Evolutionary conservation across 2,329 filamentous ascomycete genomes (phyloP), one percentile per base, ranked within the genome.

Genomic region (Fusarium protoensiforme): DNA sequence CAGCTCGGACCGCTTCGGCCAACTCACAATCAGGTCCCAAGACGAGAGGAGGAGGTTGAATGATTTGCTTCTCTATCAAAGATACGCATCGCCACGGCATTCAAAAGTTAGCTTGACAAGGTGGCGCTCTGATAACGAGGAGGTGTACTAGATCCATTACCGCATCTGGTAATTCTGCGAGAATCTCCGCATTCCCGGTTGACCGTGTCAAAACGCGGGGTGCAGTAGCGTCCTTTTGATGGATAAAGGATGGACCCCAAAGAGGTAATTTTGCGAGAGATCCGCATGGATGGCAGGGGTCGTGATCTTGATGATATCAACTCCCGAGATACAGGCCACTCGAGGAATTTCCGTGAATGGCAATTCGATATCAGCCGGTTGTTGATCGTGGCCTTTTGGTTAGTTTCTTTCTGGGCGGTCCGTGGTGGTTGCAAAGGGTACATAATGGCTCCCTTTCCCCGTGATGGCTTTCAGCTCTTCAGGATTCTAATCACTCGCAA

Each of bases 221-320:
- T 58, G 65, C 51, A 64, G 53, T 48, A 53, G 60, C 39, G 53
- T 20, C 11, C 13, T 53, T 39, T 41, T 38, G 10, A 35, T 22
- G 18, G 39, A 57, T n/a, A 36, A 36, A 18, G 4, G 11, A 39
- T 5, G n/a, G n/a, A 41, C 1, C 59, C 51, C 2, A 35, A 67
- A 63, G 29, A 33, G 61, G 65, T 18, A 67, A 67, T 67, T 51
- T 60, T 64, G 22, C n/a, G 65, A 67, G 65, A 67, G 41, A 18
- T 7, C 22, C 24, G 18, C 51, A 53, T 14, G 56, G 13, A 18
- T 1, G 10, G 36, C n/a, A 51, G n/a, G 58, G 58, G 5, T 24
- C 6, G 18, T 35, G 61, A 58, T 58, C 31, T 29, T 48, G 16
- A 36, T 36, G 36, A 38, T 59, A 18, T 39, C 20, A 56, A 33